Evolutionary conservation across 2,329 filamentous ascomycete genomes (phyloP).

Genomic region (Alternaria viburni): DNA sequence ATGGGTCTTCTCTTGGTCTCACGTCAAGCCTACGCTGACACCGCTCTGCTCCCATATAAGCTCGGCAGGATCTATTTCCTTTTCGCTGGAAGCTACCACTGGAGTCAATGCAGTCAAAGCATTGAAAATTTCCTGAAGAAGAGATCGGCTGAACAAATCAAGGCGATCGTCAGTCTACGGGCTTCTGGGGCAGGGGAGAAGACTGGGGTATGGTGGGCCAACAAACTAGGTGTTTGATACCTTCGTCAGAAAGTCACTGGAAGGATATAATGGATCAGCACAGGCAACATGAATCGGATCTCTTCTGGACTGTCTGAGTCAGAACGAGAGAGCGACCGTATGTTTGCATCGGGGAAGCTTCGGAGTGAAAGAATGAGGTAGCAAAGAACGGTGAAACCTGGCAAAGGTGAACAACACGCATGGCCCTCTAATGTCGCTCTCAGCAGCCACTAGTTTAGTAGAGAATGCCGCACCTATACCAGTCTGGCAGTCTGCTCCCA

Average conservation of each 20-base stretch:
- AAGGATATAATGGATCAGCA: accelerated
- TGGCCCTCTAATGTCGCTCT: neutral
- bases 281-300: neutral
- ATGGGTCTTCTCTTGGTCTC: neutral
- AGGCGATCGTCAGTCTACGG: neutral
- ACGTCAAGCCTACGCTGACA: neutral
- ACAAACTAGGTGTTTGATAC: accelerated
- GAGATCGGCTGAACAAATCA: neutral
- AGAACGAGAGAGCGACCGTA: neutral
- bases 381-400: neutral
- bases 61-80: neutral
- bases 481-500: neutral
- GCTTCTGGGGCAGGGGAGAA: too few relatives aligned
- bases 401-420: neutral
- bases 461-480: neutral
- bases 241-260: neutral
- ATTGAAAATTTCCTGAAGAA: neutral
- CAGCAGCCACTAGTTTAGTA: neutral
- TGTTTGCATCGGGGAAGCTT: neutral
- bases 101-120: too few relatives aligned
- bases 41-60: neutral
- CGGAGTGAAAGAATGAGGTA: neutral
- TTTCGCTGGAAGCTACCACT: too few relatives aligned
- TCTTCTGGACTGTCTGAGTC: accelerated
- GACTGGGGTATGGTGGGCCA: neutral